Conservation (phyloP, 2,329 filamentous ascomycete genomes). For the Calonectria naviculata region DNA sequence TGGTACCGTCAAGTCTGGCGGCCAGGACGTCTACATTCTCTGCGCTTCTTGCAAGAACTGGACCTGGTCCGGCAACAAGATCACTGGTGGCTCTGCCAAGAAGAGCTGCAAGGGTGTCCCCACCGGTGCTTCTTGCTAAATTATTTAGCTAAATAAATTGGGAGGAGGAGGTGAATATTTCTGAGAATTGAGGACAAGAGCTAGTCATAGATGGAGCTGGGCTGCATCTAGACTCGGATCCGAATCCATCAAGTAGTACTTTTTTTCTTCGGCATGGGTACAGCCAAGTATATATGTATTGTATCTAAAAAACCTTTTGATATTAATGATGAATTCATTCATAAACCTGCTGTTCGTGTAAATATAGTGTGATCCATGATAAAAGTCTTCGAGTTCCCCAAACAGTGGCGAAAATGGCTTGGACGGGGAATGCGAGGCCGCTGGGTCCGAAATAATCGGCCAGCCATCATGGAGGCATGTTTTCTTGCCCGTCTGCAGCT, state of each 20-base stretch:
- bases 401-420: too few relatives aligned
- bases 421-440: too few relatives aligned
- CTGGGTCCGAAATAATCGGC: too few relatives aligned
- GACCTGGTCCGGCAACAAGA: constrained; percentile 59
- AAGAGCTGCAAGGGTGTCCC: constrained; percentile 41
- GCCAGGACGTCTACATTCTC: constrained; percentile 61
- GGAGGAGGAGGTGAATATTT: not conserved
- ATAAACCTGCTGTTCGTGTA: not conserved
- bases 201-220: not conserved
- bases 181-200: not conserved
- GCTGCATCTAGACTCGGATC: not conserved
- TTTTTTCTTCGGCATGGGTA: not conserved
- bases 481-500: too few relatives aligned
- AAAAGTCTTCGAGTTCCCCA: too few relatives aligned
- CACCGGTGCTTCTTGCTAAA: constrained; percentile 35
- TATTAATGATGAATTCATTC: not conserved
- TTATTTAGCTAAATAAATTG: not conserved
- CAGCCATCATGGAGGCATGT: too few relatives aligned
- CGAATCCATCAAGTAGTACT: not conserved
- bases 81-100: constrained; percentile 61
- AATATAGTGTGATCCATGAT: not conserved
- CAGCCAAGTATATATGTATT: not conserved
- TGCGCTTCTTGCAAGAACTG: constrained; percentile 63
- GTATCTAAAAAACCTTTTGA: not conserved
- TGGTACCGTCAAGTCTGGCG: constrained; percentile 53